Percentiles rank a stretch among this genome's conserved stretches.
Evolutionary conservation across 805 yeast species (phyloP).

Genomic region (Candida gorgasii): DNA sequence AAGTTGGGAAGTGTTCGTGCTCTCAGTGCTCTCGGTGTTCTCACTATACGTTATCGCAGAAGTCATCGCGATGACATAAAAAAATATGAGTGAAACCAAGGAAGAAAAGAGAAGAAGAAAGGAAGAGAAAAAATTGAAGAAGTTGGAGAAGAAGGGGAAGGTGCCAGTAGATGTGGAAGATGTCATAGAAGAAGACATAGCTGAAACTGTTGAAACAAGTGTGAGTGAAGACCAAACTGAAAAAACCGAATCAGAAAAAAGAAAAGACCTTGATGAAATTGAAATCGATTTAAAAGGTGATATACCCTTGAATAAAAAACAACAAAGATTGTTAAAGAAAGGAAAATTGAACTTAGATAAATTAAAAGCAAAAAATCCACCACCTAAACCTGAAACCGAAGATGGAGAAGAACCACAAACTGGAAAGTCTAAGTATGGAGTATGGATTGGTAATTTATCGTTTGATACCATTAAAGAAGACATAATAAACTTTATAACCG

Average conservation of each 20-base stretch:
- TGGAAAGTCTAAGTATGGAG: constrained; percentile 60
- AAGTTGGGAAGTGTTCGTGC: background rate
- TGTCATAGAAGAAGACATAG: constrained; percentile 13
- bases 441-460: constrained; percentile 93
- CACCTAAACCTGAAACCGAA: constrained; percentile 38
- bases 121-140: constrained; percentile 31
- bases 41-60: no score
- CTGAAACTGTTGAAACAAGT: constrained; percentile 8
- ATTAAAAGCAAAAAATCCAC: constrained; percentile 40
- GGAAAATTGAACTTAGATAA: constrained; percentile 71
- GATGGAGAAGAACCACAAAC: constrained; percentile 31
- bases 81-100: constrained; percentile 15
- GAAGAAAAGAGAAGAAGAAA: constrained; percentile 23
- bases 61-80: constrained; percentile 7
- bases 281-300: constrained; percentile 70
- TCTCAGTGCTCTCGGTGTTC: background rate
- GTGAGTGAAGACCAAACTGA: constrained; percentile 8
- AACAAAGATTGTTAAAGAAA: constrained; percentile 79
- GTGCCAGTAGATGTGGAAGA: constrained; percentile 11
- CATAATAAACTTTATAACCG: constrained; percentile 59
- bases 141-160: constrained; percentile 26
- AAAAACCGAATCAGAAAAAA: constrained; percentile 9
- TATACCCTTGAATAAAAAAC: constrained; percentile 88
- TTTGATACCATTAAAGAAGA: constrained; percentile 83
- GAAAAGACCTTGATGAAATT: constrained; percentile 59